Base-by-base conservation (phyloP, 768 basidiomycete genomes). In the Boletellus emodensis region DNA sequence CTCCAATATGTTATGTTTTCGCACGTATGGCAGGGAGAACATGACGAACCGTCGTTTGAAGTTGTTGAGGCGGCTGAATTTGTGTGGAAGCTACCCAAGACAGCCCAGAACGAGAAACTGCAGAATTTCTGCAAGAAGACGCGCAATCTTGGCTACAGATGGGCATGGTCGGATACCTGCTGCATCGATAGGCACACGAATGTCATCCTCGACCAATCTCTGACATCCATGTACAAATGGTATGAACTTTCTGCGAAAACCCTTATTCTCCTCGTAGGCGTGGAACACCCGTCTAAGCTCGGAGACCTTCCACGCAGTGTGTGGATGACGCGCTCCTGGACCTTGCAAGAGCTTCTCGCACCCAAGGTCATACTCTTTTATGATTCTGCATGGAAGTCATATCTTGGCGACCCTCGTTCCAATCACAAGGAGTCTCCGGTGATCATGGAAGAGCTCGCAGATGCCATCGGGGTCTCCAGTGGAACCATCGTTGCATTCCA, bases 271-370 rank as follows among this genome's bases (percentile, higher is more conserved):
- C 57, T 59, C 10, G 26, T 14, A 11, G 36, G 6, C 6, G 9
- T 38, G 35, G 18, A 37, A 32, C 14, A 41, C 17, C 47, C 41
- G 11, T 43, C 48, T 15, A 43, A 43, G 18, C 35, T 3, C 10
- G 48, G 48, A 37, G 39, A 22, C 28, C 48, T 58, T 10, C 17
- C 22, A 4, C 4, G 6, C 11, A 51, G 45, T 32, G 0, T 4
- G 1, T 58, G 56, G 56, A 48, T 55, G 58, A 51, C 37, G 6
- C 52, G 56, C 2, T 56, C 44, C 1, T 59, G 58, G 58, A 59
- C 58, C 1, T n/a, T 43, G 4, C 59, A 53, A 36, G 58, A 59
- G n/a, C 48, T 59, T 38, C 57, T 59, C 15, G 49, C 46, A 12
- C 15, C 52, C 0, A 48, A 43, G 11, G 30, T 54, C 17, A 34